Base-by-base conservation (phyloP, 306 rosid genomes). In the Sechiopsis laciniata region DNA sequence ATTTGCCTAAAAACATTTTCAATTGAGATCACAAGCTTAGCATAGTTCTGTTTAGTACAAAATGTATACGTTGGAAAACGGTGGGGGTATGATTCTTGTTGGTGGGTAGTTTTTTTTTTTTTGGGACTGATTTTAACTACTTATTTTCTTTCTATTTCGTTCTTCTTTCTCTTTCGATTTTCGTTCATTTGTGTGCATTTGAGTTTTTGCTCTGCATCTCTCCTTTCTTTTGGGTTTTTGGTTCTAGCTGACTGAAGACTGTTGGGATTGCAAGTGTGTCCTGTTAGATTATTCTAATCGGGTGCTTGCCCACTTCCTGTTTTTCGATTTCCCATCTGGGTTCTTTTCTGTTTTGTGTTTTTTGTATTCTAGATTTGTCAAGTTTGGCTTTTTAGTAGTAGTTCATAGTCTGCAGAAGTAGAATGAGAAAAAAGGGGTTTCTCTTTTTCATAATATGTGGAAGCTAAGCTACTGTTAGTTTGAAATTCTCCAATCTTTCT, bases 261-360 rank as follows among this genome's bases (percentile, higher is more conserved):
- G 2, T 26, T 26, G 29, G 29, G 29, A 26, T 26, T 26, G 2
- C 29, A 26, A 26, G 29, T 26, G 29, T 26, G 1, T 26, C 29
- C 2, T 26, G 54, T 1, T 17, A 40, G 4, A 45, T 56, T 62
- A 2, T 48, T 58, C 29, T 54, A 58, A 77, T 55, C 63, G 54
- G 78, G 70, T 72, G 50, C 42, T 78, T 46, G 61, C 65, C 75
- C 58, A 8, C 22, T 76, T 37, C 42, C 21, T 59, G 52, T 51
- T 78, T n/a, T 7, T 73, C 11, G 61, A 67, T 62, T 57, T 75
- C 66, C 16, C 73, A 76, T 58, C 29, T 74, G 78, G 73, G 80
- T 42, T 78, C 64, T 46, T 40, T 26, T 29, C 37, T 21, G 5
- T 64, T 55, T 67, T 67, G 8, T 56, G 42, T 22, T 56, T 64